phyloP scores from a whole-genome alignment of 345 rosid species.

The Hibiscus syriacus region DNA sequence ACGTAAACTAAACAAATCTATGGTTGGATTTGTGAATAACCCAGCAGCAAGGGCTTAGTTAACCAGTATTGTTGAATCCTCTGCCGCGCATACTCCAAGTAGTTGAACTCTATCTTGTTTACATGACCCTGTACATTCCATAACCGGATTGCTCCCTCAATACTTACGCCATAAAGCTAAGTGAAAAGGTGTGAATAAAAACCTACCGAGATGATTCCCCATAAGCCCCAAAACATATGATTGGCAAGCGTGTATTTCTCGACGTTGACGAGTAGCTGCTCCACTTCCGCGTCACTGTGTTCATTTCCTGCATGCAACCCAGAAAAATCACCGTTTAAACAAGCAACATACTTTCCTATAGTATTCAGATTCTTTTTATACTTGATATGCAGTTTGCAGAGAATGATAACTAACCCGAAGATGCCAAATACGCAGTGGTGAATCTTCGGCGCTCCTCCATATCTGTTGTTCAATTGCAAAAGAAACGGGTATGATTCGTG shows the following conservation, averaged over 20 bases:
- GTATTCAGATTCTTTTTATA: neutral
- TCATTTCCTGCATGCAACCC: slow-evolving; percentile 15
- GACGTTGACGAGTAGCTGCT: slow-evolving; percentile 25
- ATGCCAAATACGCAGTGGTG: slow-evolving; percentile 44
- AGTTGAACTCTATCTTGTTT: slow-evolving; percentile 72
- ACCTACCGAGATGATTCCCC: slow-evolving; percentile 77
- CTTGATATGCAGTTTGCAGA: neutral
- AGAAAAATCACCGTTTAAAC: neutral
- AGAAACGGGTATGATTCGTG: neutral
- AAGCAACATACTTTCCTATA: neutral
- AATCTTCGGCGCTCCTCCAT: slow-evolving; percentile 64
- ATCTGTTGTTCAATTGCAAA: slow-evolving; percentile 33
- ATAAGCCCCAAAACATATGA: slow-evolving; percentile 46
- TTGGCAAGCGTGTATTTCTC: slow-evolving; percentile 52
- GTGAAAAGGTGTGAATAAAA: neutral
- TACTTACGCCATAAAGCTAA: neutral
- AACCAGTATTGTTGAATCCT: slow-evolving; percentile 71
- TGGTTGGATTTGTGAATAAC: slow-evolving; percentile 1
- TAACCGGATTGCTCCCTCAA: neutral
- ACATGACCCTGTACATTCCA: slow-evolving; percentile 51
- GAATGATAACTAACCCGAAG: slow-evolving; percentile 41
- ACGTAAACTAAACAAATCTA: neutral
- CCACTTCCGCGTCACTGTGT: slow-evolving; percentile 27
- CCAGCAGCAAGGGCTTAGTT: slow-evolving; percentile 46
- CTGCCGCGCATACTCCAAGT: slow-evolving; percentile 79